Evolutionary conservation across 768 basidiomycete species (phyloP).

Genomic region (Mycena haematopus): DNA sequence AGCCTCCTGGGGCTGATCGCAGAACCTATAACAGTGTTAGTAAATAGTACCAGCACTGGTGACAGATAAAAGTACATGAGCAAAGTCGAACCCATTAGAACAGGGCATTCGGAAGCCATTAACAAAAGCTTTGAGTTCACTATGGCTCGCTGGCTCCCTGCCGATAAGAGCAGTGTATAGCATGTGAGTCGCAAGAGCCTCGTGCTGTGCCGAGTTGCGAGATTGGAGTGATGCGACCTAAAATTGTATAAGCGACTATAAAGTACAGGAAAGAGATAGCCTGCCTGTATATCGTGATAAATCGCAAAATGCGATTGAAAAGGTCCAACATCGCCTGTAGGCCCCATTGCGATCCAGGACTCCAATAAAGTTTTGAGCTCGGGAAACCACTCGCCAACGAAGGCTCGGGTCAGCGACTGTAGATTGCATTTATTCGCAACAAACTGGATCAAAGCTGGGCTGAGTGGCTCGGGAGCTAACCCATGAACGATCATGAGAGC

Average conservation of each 20-base stretch:
- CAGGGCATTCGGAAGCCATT: too few species aligned
- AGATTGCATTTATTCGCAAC: constrained; percentile 15
- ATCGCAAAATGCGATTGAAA: neutral
- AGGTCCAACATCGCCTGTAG: neutral
- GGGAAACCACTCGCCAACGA: constrained; percentile 21
- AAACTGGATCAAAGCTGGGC: constrained; percentile 21
- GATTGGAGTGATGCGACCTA: neutral
- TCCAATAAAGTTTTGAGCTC: constrained; percentile 9
- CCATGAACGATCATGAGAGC: constrained; percentile 14
- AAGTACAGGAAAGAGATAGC: neutral
- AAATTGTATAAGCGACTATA: too few species aligned
- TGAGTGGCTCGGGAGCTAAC: constrained; percentile 10
- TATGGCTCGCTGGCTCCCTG: too few species aligned
- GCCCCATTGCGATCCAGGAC: neutral
- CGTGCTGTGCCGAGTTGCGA: too few species aligned
- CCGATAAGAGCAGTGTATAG: too few species aligned
- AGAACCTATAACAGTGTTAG: too few species aligned
- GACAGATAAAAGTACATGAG: too few species aligned
- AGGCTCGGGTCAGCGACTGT: neutral
- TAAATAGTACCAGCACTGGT: too few species aligned
- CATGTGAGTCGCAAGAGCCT: too few species aligned
- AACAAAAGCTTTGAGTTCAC: too few species aligned
- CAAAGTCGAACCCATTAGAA: too few species aligned
- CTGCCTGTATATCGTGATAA: constrained; percentile 1
- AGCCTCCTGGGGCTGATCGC: too few species aligned